Evolutionary conservation across 1,284 basidiomycete species (phyloP), one percentile per base, ranked within the genome.

Genomic region (Pyrrhoderma noxium): DNA sequence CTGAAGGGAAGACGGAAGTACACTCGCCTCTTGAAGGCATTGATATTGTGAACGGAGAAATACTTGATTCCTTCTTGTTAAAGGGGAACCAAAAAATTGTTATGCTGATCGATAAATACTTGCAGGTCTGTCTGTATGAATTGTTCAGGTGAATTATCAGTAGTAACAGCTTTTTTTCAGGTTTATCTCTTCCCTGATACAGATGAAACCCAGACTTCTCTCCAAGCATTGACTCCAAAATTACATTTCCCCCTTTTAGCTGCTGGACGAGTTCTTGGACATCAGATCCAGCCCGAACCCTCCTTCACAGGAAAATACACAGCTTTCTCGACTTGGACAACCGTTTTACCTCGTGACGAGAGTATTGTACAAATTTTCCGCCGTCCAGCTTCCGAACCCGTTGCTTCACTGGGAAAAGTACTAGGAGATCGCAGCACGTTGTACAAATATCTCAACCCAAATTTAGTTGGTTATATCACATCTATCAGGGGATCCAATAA

Each of bases 371-470:
- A 56, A 3, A 55, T 56, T 1, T 54, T 54, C 22, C 37, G 55
- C 1, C 58, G 63, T 0, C 58, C 64, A 7, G 44, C 60, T 7
- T 59, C 54, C 2, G 52, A 59, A 36, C 74, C 78, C 2, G 71
- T 91, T 22, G 91, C 93, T 0, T 88, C 84, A 3, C 69, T 85
- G 16, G 93, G 93, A 8, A 85, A 84, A 59, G 92, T 95, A 2
- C 71, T 91, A 1, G 92, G 89, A 4, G 85, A 96, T 66, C 81
- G 94, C 53, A 81, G 80, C 23, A 93, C 93, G 37, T 66, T 97
- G 50, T 95, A 96, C 76, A 98, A 98, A 71, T 96, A 95, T 64
- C 76, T 97, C 57, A 95, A 95, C 64, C 86, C 89, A 3, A 81
- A 91, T 58, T 62, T 92, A 14, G 72, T 85, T 39, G 79, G 85